Base-by-base conservation (phyloP, 169 alveolate species). In the Cryptosporidium viatorum region DNA sequence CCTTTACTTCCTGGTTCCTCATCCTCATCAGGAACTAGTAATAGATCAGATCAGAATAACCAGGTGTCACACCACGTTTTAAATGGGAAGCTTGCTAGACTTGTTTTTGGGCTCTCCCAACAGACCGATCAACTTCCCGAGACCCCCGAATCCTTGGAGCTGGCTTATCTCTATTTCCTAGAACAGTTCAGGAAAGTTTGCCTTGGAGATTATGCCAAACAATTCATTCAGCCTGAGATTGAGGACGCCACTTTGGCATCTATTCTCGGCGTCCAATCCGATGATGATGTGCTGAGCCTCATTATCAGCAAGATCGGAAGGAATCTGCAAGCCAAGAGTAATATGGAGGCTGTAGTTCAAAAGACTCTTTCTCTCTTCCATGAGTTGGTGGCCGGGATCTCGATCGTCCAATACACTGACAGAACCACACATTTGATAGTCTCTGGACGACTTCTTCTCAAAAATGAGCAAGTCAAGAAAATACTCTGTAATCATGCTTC, bases 371-470 rank as follows among this genome's bases (percentile, higher is more conserved):
- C 94, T 45, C 93, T 96, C 35, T 96, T 97, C 80, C 94, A 95
- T 74, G 98, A 96, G 69, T 86, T 96, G 29, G 98, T 97, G 8
- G 96, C 98, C 8, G 99, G 99, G 37, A 95, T 97, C 80, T 95
- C 96, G 85, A 96, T 97, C 55, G 98, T 97, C 33, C 98, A 96
- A 74, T 95, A 96, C 70, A 96, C 97, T 16, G 98, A 95, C 74
- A 84, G 97, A 9, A 87, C 94, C 18, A 93, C 97, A 4, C 98
- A 96, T 71, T 91, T 97, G 29, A 96, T 97, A 59, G 96, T 97
- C 62, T 94, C 96, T 23, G 99, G 98, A 21, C 93, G 98, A 29
- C 93, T 97, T 70, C 92, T 97, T 26, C 94, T 97, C 84, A 96
- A 96, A 91, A 96, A 96, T 69, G 97, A 96, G 51, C 96, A 96